Base-by-base conservation (phyloP, 179 eudicot genomes). In the Sideroxylon spinosum region DNA sequence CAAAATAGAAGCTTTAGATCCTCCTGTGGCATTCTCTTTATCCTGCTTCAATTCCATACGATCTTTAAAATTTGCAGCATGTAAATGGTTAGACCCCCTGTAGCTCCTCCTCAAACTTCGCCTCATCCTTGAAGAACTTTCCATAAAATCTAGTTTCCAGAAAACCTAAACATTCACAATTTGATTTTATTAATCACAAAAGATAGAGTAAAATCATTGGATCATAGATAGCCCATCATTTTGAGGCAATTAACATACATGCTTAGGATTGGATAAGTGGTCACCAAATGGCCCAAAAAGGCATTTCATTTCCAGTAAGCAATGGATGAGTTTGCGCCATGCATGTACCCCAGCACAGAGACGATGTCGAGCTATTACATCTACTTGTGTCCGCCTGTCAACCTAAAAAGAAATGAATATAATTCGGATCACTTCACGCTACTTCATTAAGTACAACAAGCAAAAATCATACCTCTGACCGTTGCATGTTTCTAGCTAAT, bases 51-150 rank as follows among this genome's bases (percentile, higher is more conserved):
- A 76, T 64, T 85, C 94, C 73, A 53, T 71, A 71, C 78, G 82
- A 64, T 88, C 92, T 86, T 89, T 97, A 81, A 86, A 89, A 86
- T 93, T 75, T 86, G 97, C 97, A 85, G 97, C 93, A 76, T 94
- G 97, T 78, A 86, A 62, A 84, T 93, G 97, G 74, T 89, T 89
- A 72, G 96, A 88, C 62, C 99, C 99, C 78, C 80, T 87, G 80
- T 90, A 95, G 82, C 92, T 89, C 82, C 97, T 90, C 77, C 91
- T 89, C 83, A 93, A 83, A 85, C 88, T 86, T 82, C 85, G 86
- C 82, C 98, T 89, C 99, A 95, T 95, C 87, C 99, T 92, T 29
- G 90, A 86, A 75, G 99, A 91, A 81, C 92, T 95, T 85, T 95
- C 99, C 90, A 91, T 89, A 81, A 81, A 81, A 81, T 95, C 99